Base-by-base conservation (phyloP, 2,329 filamentous ascomycete genomes). In the Paecilomyces dactylethromorphus region DNA sequence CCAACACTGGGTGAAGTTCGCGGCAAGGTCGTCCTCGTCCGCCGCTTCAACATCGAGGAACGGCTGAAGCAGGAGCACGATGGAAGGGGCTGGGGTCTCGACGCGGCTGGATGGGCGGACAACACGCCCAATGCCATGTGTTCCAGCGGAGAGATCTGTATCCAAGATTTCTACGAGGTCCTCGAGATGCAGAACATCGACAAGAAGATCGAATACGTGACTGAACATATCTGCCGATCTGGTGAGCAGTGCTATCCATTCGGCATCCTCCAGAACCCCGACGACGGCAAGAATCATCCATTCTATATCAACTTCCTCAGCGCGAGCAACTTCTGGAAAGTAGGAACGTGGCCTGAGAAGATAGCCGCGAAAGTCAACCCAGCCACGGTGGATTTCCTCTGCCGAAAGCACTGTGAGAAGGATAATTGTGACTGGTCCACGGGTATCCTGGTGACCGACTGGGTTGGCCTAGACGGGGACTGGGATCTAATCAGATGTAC, bases 131-230 rank as follows among this genome's bases (percentile, higher is more conserved):
- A 95, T 69, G 88, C 89, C 58, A 80, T 80, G 33, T 85, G 84
- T 54, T 84, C 84, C 8, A 87, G 86, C 66, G 91, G 90, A 3
- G 80, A 87, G 63, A 85, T 97, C 60, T 87, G 90, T 64, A 87
- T 97, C 50, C 94, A 97, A 77, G 94, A 97, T 78, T 97, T 93
- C 75, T 97, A 95, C 80, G 91, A 95, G 69, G 86, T 99, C 33
- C 78, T 87, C 53, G 85, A 91, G 73, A 86, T 84, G 22, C 79
- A 84, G 60, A 88, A 88, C 66, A 93, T 97, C 60, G 81, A 87
- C 39, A 86, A 87, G 74, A 99, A 97, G 81, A 88, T 96, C 60
- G 76, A 81, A 50, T 87, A 87, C 67, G 86, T 85, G 56, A 86
- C 83, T 60, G 86, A 87, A 24, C 92, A 96, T 66, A 84, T 97